Conservation (phyloP, 2,329 filamentous ascomycete species). For the Monosporascus cannonballus region DNA sequence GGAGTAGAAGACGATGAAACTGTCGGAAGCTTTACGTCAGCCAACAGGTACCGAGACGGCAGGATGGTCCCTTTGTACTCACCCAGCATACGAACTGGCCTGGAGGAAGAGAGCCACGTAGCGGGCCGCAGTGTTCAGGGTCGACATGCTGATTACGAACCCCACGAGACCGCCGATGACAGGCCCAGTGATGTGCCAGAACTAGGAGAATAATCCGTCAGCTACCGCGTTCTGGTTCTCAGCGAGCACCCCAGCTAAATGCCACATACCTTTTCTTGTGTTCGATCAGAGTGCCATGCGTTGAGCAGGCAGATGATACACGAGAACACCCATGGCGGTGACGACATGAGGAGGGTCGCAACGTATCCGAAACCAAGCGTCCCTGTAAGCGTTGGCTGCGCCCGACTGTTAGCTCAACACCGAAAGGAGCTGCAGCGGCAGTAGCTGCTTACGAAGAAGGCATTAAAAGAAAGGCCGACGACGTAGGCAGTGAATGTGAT, state of each 20-base stretch:
- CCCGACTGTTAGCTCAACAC: conserved; percentile 4
- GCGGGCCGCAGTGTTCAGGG: conserved; percentile 47
- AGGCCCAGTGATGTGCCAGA: conserved; percentile 52
- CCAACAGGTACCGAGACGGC: no score
- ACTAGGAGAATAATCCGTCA: conserved; percentile 26
- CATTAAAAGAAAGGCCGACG: conserved; percentile 51
- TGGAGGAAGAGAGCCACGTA: conserved; percentile 57
- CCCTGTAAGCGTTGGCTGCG: conserved; percentile 41
- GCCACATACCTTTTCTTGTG: conserved; percentile 42
- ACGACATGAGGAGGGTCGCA: conserved; percentile 48
- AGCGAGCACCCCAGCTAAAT: no score
- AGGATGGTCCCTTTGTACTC: not conserved
- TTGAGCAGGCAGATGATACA: conserved; percentile 50
- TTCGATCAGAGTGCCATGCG: conserved; percentile 50
- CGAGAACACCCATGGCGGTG: conserved; percentile 54
- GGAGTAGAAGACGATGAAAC: conserved; percentile 50
- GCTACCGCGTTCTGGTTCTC: not conserved
- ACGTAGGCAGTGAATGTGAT: conserved; percentile 56
- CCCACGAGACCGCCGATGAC: conserved; percentile 47
- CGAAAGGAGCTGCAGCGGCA: no score
- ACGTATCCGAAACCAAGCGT: conserved; percentile 48
- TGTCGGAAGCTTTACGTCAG: not conserved
- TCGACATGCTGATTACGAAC: conserved; percentile 56
- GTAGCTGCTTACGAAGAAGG: conserved; percentile 42
- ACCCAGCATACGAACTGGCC: conserved; percentile 48